Conservation (phyloP, 768 basidiomycete genomes). For the Boletus reticuloceps region DNA sequence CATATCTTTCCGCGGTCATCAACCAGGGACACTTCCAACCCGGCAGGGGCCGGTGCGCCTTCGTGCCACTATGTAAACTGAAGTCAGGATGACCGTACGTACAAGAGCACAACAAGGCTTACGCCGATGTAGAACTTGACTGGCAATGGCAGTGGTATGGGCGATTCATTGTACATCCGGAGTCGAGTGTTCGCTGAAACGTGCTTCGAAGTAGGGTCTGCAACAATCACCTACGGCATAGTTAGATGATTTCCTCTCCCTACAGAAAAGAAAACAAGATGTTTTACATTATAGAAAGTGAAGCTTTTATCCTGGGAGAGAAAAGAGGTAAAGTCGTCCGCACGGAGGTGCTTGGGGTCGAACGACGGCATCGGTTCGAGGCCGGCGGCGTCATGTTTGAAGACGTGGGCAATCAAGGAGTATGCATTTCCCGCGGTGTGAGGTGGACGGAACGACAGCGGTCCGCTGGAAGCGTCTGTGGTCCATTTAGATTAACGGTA, state of each 20-base stretch:
- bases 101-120: background rate
- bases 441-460: constrained; percentile 6
- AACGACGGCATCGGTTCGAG: background rate
- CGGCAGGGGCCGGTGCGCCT: background rate
- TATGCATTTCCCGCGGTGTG: background rate
- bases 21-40: constrained; percentile 3
- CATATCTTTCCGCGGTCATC: constrained; percentile 1
- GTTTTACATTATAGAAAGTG: constrained; percentile 7
- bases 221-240: constrained; percentile 2
- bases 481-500: background rate
- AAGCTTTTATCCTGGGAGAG: background rate
- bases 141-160: background rate
- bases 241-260: background rate
- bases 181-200: constrained; percentile 8
- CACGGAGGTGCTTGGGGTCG: background rate
- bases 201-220: constrained; percentile 9
- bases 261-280: background rate
- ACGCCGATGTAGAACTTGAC: constrained; percentile 2
- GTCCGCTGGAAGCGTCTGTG: background rate
- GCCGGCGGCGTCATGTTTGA: background rate
- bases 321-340: constrained; percentile 2
- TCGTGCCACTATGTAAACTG: constrained; percentile 1
- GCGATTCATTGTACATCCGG: background rate
- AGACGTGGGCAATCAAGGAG: constrained; percentile 9
- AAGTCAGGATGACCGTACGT: background rate